Evolutionary conservation across 2,329 filamentous ascomycete genomes (phyloP).

Genomic region (Tolypocladium guangdongense): DNA sequence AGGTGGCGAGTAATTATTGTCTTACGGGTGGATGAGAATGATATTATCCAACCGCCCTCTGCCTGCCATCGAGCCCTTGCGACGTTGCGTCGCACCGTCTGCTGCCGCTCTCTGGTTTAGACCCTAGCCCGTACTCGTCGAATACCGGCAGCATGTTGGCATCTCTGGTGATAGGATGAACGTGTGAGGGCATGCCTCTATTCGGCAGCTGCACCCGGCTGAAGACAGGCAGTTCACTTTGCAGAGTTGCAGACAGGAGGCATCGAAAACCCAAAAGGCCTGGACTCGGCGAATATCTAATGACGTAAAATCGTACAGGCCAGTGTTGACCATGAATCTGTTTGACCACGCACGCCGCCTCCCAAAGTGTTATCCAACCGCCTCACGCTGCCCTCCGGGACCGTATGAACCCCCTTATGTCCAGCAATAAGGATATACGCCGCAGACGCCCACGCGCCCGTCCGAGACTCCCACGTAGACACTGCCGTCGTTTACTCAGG

Average conservation of each 20-base stretch:
- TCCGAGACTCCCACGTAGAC: neutral
- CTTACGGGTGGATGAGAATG: neutral
- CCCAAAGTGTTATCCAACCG: neutral
- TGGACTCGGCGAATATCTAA: neutral
- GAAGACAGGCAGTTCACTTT: neutral
- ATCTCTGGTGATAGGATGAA: neutral
- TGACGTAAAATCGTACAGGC: constrained; percentile 2
- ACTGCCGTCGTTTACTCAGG: constrained; percentile 17
- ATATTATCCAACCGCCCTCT: neutral
- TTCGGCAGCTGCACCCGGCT: neutral
- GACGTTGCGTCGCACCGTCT: neutral
- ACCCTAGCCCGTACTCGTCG: too few relatives aligned
- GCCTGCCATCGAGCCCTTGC: neutral
- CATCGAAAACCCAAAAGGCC: neutral
- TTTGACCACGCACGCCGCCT: neutral
- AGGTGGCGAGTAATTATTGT: too few relatives aligned
- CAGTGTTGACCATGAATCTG: neutral
- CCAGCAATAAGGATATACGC: neutral
- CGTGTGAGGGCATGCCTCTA: neutral
- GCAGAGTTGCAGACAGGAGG: neutral
- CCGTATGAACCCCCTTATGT: neutral
- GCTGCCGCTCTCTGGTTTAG: neutral
- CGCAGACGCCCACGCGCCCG: neutral
- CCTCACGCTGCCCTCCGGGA: neutral
- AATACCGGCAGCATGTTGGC: neutral